Conservation (phyloP, 164 flowering plant genomes). For the Chimonanthus praecox region DNA sequence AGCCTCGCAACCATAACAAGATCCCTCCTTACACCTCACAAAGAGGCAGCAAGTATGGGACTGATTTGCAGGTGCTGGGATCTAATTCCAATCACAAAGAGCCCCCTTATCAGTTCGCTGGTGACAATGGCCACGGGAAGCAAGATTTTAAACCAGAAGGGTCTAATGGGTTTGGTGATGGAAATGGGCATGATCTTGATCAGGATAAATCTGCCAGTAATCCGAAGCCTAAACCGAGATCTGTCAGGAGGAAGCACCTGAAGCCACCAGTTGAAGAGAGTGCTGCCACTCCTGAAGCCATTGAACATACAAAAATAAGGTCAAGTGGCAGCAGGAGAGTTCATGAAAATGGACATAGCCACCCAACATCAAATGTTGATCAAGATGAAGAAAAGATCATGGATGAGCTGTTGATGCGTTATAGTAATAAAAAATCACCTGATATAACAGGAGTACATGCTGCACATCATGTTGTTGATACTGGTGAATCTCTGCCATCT, state of each 20-base stretch:
- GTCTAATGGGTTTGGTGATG: background rate
- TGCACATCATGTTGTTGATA: conserved; percentile 13
- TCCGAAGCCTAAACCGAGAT: conserved; percentile 34
- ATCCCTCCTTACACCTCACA: conserved; percentile 42
- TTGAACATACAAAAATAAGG: background rate
- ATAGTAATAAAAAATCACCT: conserved; percentile 43
- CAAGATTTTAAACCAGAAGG: conserved; percentile 3
- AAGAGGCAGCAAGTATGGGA: conserved; percentile 3
- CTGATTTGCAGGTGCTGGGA: background rate
- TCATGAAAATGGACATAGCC: background rate
- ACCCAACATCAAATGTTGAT: background rate
- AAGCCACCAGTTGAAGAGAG: conserved; percentile 1
- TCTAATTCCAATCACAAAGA: conserved; percentile 5
- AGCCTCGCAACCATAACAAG: conserved; percentile 12
- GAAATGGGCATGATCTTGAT: background rate
- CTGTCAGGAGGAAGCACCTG: conserved; percentile 34
- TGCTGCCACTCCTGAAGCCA: background rate
- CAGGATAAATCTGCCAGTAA: conserved; percentile 5
- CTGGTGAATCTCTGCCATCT: conserved; percentile 14
- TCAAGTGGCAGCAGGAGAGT: background rate
- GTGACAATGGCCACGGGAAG: background rate
- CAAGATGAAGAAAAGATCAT: conserved; percentile 42
- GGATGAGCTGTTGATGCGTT: conserved; percentile 62
- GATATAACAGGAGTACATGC: conserved; percentile 29
- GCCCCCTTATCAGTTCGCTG: background rate